A percentile compares a stretch with the other conserved stretches of the same genome.
Conservation (phyloP, 202 grass and related monocot species). For the Hordeum pubiflorum region DNA sequence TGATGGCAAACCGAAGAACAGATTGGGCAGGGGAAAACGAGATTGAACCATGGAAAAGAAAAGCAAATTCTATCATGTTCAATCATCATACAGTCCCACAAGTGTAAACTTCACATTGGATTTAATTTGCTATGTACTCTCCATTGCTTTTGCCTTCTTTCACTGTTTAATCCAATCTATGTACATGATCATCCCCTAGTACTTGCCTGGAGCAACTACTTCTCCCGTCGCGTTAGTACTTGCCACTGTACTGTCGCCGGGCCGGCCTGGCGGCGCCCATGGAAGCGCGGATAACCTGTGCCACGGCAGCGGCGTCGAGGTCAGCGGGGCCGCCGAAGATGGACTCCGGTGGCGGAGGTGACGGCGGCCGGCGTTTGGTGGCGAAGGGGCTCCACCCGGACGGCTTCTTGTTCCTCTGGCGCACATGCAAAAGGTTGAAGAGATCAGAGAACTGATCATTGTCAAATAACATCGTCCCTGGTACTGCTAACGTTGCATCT, state of each 20-base stretch:
- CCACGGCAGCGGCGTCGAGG: slow-evolving; percentile 22
- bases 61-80: neutral
- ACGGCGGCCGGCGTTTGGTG: slow-evolving; percentile 21
- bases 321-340: slow-evolving; percentile 12
- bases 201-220: neutral
- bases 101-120: neutral
- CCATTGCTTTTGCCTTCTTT: neutral
- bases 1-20: neutral
- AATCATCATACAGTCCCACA: neutral
- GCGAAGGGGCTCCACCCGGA: slow-evolving; percentile 28
- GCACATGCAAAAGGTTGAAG: slow-evolving; percentile 13
- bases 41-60: neutral
- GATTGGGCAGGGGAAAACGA: neutral
- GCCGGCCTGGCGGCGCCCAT: slow-evolving; percentile 1
- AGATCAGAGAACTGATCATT: neutral
- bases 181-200: neutral
- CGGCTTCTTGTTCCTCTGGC: slow-evolving; percentile 30
- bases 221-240: neutral
- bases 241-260: slow-evolving; percentile 6
- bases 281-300: slow-evolving; percentile 16
- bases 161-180: neutral
- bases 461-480: neutral
- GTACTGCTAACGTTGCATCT: neutral
- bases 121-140: slow-evolving; percentile 4
- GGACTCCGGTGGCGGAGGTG: slow-evolving; percentile 19